Evolutionary conservation across 2,329 filamentous ascomycete genomes (phyloP).

Genomic region (Ramichloridium luteum): DNA sequence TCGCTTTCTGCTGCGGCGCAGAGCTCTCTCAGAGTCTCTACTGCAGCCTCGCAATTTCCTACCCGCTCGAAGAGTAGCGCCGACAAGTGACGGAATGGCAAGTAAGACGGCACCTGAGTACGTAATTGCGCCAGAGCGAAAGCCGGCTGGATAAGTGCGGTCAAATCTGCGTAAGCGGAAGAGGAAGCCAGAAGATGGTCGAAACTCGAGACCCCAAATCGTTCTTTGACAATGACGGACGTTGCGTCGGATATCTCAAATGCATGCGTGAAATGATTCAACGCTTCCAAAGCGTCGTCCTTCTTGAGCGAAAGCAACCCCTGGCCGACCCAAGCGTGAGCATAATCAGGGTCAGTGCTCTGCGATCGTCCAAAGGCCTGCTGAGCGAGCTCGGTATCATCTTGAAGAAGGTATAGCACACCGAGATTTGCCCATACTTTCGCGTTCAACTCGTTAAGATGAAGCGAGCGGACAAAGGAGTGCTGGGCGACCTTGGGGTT

Average conservation of each 20-base stretch:
- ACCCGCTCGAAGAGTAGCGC: slow-evolving; percentile 74
- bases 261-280: slow-evolving; percentile 80
- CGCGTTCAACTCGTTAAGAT: slow-evolving; percentile 73
- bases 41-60: slow-evolving; percentile 52
- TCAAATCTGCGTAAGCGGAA: slow-evolving; percentile 39
- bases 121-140: slow-evolving; percentile 78
- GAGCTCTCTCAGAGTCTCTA: slow-evolving; percentile 51
- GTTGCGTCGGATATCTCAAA: slow-evolving; percentile 82
- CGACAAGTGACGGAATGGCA: slow-evolving; percentile 63
- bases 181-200: slow-evolving; percentile 59
- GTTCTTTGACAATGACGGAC: slow-evolving; percentile 58
- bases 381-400: slow-evolving; percentile 76
- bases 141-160: slow-evolving; percentile 64
- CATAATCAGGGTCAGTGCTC: slow-evolving; percentile 86
- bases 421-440: slow-evolving; percentile 86
- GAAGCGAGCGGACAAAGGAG: slow-evolving; percentile 81
- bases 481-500: slow-evolving; percentile 86
- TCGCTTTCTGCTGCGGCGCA: slow-evolving; percentile 62
- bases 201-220: slow-evolving; percentile 71
- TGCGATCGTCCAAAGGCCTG: slow-evolving; percentile 82
- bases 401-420: slow-evolving; percentile 70
- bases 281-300: slow-evolving; percentile 64
- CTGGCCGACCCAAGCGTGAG: slow-evolving; percentile 88
- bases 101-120: slow-evolving; percentile 55
- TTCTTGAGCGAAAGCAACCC: slow-evolving; percentile 68